Evolutionary conservation across 768 basidiomycete species (phyloP).

Genomic region (Naganishia onofrii): DNA sequence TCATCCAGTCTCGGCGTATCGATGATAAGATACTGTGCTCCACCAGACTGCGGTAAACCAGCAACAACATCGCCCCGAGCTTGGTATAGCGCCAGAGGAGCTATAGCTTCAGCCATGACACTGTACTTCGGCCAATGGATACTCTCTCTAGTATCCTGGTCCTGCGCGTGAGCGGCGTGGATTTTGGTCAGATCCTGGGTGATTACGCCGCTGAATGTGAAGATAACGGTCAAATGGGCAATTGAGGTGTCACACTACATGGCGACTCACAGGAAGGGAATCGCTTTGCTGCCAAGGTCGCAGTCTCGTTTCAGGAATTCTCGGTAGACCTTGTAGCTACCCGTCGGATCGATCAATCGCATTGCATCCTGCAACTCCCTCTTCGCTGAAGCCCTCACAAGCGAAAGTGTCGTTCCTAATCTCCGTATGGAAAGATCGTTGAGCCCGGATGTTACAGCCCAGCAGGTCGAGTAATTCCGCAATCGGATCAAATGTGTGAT

Average conservation of each 20-base stretch:
- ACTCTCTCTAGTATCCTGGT: slow-evolving; percentile 64
- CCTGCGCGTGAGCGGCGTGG: slow-evolving; percentile 78
- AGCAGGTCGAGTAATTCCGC: slow-evolving; percentile 90
- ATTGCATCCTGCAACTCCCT: slow-evolving; percentile 81
- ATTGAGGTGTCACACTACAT: background rate
- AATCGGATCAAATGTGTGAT: slow-evolving; percentile 72
- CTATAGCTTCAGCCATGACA: slow-evolving; percentile 83
- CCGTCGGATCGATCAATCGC: slow-evolving; percentile 72
- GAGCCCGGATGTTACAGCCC: slow-evolving; percentile 91
- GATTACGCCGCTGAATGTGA: slow-evolving; percentile 71
- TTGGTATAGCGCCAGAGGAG: slow-evolving; percentile 74
- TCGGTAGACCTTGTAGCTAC: slow-evolving; percentile 86
- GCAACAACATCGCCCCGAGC: slow-evolving; percentile 54
- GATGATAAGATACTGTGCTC: slow-evolving; percentile 37
- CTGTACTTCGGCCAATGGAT: slow-evolving; percentile 97
- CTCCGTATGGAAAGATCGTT: slow-evolving; percentile 75
- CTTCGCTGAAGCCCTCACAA: slow-evolving; percentile 66
- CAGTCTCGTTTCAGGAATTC: slow-evolving; percentile 70
- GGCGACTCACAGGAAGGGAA: slow-evolving; percentile 64
- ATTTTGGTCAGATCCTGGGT: slow-evolving; percentile 83
- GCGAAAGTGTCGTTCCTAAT: slow-evolving; percentile 68
- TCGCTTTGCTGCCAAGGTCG: slow-evolving; percentile 71
- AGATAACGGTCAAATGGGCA: background rate
- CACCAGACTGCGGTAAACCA: slow-evolving; percentile 23
- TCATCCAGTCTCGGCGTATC: slow-evolving; percentile 46